phyloP scores from a whole-genome alignment of 495 filamentous ascomycete genomes.

The Diplogelasinospora grovesii region DNA sequence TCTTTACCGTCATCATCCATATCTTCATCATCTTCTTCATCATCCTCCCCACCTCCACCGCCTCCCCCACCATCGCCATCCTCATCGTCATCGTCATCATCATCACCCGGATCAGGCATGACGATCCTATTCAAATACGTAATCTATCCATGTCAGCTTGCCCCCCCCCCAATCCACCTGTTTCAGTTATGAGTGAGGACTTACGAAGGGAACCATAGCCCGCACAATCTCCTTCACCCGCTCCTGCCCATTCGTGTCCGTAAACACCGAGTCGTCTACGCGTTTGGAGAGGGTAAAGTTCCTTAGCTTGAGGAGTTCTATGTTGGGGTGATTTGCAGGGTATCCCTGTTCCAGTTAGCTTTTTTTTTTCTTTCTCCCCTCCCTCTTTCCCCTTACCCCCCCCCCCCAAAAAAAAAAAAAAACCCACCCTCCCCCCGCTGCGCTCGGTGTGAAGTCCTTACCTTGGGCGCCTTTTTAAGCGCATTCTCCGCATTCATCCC shows the following conservation, averaged over 20 bases:
- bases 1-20: too few relatives aligned
- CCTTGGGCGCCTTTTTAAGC: constrained; percentile 80
- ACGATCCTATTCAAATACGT: constrained; percentile 20
- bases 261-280: constrained; percentile 49
- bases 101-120: constrained; percentile 48
- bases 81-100: constrained; percentile 27
- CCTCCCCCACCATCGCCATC: background rate
- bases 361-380: too few relatives aligned
- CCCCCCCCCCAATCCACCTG: too few relatives aligned
- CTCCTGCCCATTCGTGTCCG: constrained; percentile 43
- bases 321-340: constrained; percentile 62
- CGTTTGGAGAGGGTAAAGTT: constrained; percentile 66
- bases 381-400: too few relatives aligned
- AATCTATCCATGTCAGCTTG: constrained; percentile 9
- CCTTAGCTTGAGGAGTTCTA: constrained; percentile 66
- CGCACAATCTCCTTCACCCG: constrained; percentile 34
- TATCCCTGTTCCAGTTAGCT: too few relatives aligned
- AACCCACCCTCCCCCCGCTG: too few relatives aligned
- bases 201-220: constrained; percentile 60
- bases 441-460: too few relatives aligned
- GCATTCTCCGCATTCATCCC: constrained; percentile 63
- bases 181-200: constrained; percentile 17
- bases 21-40: too few relatives aligned
- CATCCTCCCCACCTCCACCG: too few relatives aligned
- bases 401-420: too few relatives aligned